phyloP scores from a whole-genome alignment of 192 early-diverging fungal species.

The Backusella psychrophila region DNA sequence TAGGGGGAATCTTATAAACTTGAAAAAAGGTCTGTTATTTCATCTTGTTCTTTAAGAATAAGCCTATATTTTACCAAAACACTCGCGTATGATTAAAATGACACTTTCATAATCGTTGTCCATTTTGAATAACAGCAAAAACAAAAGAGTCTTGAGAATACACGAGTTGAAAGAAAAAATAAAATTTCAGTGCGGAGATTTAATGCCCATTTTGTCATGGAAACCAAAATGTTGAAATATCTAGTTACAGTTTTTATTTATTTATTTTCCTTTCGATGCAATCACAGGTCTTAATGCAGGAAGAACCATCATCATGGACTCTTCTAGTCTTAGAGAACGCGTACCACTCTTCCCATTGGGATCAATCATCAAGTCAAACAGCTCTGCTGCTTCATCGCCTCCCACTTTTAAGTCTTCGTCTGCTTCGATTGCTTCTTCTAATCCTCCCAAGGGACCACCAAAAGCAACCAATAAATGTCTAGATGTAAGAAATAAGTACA shows the following conservation, averaged over 20 bases:
- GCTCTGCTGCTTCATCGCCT: conserved; percentile 52
- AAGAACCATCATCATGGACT: conserved; percentile 19
- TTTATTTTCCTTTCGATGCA: conserved; percentile 12
- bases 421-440: conserved; percentile 62
- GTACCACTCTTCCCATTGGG: conserved; percentile 57
- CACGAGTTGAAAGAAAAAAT: not conserved
- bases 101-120: conserved; percentile 76
- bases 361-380: conserved; percentile 65
- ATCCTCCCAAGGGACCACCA: conserved; percentile 60
- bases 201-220: not conserved
- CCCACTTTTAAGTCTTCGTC: conserved; percentile 54
- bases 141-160: not conserved
- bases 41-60: not conserved
- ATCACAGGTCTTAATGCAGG: conserved; percentile 22
- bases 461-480: conserved; percentile 64
- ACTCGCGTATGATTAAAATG: conserved; percentile 76
- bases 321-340: conserved; percentile 60
- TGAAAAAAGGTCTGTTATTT: not conserved
- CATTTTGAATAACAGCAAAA: conserved; percentile 22
- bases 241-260: not conserved
- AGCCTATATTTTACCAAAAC: conserved; percentile 49
- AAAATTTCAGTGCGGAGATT: not conserved
- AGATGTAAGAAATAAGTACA: not conserved
- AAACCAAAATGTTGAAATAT: not conserved
- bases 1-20: conserved; percentile 72